Evolutionary conservation across 441 rosid species (phyloP), one percentile per base, ranked within the genome.

Genomic region (Brassica hybrid): DNA sequence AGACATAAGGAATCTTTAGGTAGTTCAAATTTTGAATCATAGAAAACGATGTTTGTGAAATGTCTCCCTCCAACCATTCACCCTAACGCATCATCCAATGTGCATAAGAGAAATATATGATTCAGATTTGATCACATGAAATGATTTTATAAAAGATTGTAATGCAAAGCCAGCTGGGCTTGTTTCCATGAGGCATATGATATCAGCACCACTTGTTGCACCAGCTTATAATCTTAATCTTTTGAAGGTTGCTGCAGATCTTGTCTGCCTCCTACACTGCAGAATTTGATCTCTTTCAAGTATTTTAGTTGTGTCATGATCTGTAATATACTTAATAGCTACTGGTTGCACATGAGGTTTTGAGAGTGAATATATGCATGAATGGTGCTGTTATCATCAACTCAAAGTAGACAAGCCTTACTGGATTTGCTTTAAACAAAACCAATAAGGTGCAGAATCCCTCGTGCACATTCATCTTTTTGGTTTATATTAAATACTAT

Each of bases 231-330:
- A 56, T 17, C 3, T 19, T 7, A 21, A 58, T 71, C 9, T 34
- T 34, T 36, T 36, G 56, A 41, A 43, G 16, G 27, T 72, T 61
- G 59, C 3, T 72, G 27, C 14, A 43, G 3, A 71, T 71, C 41
- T 60, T 77, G 80, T 65, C 72, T 71, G 41, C 76, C 23, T 41
- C 67, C 72, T 41, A 71, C 72, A 71, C 61, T 43, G 8, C 72
- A 77, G 7, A 18, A 41, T 17, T 7, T 71, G 66, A 77, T 71
- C 30, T 76, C 41, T 7, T 52, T 23, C 45, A 11, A 50, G 69
- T 68, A 14, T 52, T 68, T 52, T 69, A 50, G 65, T 21, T 34
- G 74, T 69, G 48, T 54, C 65, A 63, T 63, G 65, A 36, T 21
- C 65, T 69, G 70, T 63, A 16, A 64, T 64, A 43, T 38, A 17